Evolutionary conservation across 768 basidiomycete genomes (phyloP).

Genomic region (Suillus placidus): DNA sequence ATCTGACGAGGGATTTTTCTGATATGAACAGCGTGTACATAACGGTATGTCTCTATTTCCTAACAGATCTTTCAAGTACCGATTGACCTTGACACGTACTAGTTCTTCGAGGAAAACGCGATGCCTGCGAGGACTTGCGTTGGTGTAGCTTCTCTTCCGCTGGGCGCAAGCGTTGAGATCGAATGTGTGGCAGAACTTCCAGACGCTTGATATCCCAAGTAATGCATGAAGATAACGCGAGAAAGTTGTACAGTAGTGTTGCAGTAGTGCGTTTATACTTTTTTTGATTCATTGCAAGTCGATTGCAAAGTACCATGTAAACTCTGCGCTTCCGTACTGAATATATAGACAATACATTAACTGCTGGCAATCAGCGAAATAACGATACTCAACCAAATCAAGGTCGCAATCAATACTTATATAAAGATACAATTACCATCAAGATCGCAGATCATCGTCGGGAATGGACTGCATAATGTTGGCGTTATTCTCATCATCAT

Average conservation of each 20-base stretch:
- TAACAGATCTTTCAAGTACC: not conserved
- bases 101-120: constrained; percentile 51
- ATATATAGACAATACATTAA: constrained; percentile 7
- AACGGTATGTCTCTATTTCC: constrained; percentile 26
- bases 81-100: not conserved
- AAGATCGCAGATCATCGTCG: not conserved
- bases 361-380: not conserved
- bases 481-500: constrained; percentile 6
- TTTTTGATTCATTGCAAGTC: not conserved
- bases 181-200: constrained; percentile 55
- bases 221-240: not conserved
- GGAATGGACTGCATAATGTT: not conserved
- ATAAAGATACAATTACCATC: constrained; percentile 1
- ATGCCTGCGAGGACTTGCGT: constrained; percentile 63
- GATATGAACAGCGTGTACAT: constrained; percentile 44
- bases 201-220: not conserved
- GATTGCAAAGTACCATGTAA: not conserved
- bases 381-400: not conserved
- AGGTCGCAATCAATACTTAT: not conserved
- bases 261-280: not conserved
- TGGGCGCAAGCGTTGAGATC: constrained; percentile 60
- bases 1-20: constrained; percentile 40
- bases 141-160: constrained; percentile 54
- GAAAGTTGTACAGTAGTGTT: not conserved
- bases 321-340: not conserved